phyloP scores from a whole-genome alignment of 371 early-diverging fungal genomes.

The Vairimorpha apis region DNA sequence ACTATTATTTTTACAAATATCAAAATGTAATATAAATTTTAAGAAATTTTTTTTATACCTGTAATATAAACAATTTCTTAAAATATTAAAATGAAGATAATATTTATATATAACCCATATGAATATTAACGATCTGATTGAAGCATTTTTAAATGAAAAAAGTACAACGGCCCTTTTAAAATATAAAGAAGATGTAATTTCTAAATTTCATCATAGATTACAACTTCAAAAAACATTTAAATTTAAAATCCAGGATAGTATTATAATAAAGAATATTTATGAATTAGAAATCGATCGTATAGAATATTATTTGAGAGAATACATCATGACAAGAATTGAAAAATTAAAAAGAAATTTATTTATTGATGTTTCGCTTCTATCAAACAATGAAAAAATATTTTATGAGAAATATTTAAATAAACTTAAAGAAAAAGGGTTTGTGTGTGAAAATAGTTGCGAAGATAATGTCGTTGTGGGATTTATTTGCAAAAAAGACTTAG shows the following conservation, averaged over 20 bases:
- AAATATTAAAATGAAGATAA: no score
- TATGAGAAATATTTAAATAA: constrained; percentile 17
- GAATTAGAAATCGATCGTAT: constrained; percentile 57
- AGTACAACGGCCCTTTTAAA: constrained; percentile 42
- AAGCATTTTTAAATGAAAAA: constrained; percentile 56
- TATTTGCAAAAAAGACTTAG: constrained; percentile 28
- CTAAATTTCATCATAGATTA: constrained; percentile 17
- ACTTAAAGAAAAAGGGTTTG: constrained; percentile 21
- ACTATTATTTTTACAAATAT: no score
- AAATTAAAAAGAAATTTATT: constrained; percentile 46
- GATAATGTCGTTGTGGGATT: constrained; percentile 51
- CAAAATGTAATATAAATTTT: no score
- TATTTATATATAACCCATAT: no score
- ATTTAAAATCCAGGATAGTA: neutral
- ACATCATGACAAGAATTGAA: constrained; percentile 37
- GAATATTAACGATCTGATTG: constrained; percentile 28
- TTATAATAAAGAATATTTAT: constrained; percentile 25
- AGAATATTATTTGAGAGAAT: constrained; percentile 53
- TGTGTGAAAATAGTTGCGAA: neutral
- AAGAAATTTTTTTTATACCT: no score
- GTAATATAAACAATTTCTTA: no score
- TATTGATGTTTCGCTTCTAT: constrained; percentile 12
- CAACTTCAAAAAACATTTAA: constrained; percentile 9
- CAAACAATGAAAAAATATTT: constrained; percentile 24
- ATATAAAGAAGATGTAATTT: constrained; percentile 21